A percentile compares a stretch with the other conserved stretches of the same genome.
These are phyloP conservation scores for Beta macrorhiza DNA, from an alignment of 179 eudicot genomes.

Conservation along the genomic window DNA sequence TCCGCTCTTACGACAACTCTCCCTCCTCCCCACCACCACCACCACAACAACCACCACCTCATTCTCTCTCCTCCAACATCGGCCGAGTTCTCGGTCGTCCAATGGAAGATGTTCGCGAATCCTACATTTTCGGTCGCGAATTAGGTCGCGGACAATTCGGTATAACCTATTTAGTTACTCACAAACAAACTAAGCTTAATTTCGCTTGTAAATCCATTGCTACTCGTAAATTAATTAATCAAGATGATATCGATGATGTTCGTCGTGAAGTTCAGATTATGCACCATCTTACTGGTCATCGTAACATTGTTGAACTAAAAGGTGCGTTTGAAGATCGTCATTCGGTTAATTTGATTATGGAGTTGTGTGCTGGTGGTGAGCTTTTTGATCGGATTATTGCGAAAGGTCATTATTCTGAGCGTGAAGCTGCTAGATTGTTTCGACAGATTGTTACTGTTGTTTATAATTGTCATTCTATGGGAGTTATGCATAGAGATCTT, in stretches of 20 bases:
- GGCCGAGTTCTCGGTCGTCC: slow-evolving; percentile 90
- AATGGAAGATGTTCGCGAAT: slow-evolving; percentile 61
- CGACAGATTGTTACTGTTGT: slow-evolving; percentile 83
- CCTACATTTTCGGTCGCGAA: slow-evolving; percentile 78
- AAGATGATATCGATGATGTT: slow-evolving; percentile 74
- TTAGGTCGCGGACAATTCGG: slow-evolving; percentile 93
- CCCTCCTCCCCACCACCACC: slow-evolving; percentile 17
- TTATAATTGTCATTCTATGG: slow-evolving; percentile 87
- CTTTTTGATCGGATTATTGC: slow-evolving; percentile 85
- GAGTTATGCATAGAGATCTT: slow-evolving; percentile 88
- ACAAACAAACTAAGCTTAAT: slow-evolving; percentile 40
- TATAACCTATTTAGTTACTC: slow-evolving; percentile 65
- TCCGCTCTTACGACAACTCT: slow-evolving; percentile 27
- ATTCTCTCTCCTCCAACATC: slow-evolving; percentile 23
- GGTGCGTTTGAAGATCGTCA: slow-evolving; percentile 81
- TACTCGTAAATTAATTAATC: slow-evolving; percentile 54
- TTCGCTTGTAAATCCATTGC: slow-evolving; percentile 91
- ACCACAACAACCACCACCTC: not conserved
- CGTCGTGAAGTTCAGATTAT: slow-evolving; percentile 93
- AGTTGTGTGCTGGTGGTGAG: slow-evolving; percentile 91
- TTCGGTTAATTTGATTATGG: slow-evolving; percentile 79
- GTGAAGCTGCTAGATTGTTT: slow-evolving; percentile 74
- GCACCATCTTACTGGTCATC: slow-evolving; percentile 92
- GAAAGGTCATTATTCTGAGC: slow-evolving; percentile 85
- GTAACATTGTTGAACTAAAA: slow-evolving; percentile 74